Conservation (phyloP, 164 flowering plant genomes). For the Stephania cephalantha region DNA sequence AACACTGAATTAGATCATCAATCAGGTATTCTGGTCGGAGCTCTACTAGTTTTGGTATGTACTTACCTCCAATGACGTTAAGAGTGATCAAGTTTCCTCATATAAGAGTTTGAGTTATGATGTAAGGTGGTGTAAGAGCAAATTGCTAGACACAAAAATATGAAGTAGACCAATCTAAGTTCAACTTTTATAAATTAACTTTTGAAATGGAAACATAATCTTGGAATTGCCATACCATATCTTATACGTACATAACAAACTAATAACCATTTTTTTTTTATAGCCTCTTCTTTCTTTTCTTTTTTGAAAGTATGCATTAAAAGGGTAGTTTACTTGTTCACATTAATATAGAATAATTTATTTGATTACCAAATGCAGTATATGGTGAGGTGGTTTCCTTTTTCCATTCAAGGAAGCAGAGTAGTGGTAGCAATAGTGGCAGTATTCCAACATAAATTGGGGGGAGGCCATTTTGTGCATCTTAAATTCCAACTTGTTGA, state of each 20-base stretch:
- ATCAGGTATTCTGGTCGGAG: neutral
- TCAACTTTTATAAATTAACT: no score
- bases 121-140: no score
- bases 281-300: neutral
- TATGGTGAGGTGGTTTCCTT: constrained; percentile 1
- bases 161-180: neutral
- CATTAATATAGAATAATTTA: neutral
- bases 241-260: neutral
- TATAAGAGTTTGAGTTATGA: no score
- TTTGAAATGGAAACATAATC: neutral
- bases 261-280: neutral
- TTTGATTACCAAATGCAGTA: neutral
- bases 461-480: neutral
- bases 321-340: neutral
- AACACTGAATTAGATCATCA: neutral
- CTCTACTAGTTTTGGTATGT: neutral
- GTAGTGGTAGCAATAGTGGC: neutral
- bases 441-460: constrained; percentile 1
- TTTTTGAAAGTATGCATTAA: neutral
- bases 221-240: neutral
- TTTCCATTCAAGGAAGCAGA: neutral
- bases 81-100: no score
- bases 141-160: no score
- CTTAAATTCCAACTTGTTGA: constrained; percentile 1
- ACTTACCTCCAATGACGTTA: no score